Base-by-base conservation (phyloP, 2,329 filamentous ascomycete species). In the Stachybotrys elegans region DNA sequence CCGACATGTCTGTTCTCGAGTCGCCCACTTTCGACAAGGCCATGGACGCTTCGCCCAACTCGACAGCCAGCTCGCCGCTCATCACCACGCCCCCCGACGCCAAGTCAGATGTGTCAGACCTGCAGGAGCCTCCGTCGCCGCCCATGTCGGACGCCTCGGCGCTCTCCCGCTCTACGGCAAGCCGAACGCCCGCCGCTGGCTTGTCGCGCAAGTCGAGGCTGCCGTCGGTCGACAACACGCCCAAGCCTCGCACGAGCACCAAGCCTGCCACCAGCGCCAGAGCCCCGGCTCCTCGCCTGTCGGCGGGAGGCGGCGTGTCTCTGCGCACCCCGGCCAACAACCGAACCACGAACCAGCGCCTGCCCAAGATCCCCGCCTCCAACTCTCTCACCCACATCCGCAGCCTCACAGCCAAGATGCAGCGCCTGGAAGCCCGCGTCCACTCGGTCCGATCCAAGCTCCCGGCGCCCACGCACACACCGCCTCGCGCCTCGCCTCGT, bases 331-430 rank as follows among this genome's bases (percentile, higher is more conserved):
- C 66, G 2, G 58, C 59, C 22, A 61, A 73, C 42, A 59, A 65
- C 22, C 56, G 75, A 2, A 72, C 79, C 9, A 66, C 69, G 11
- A 58, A 68, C 19, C 68, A 71, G 16, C 67, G 77, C 54, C 9
- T 16, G n/a, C 31, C 31, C 31, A 73, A 69, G 48, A 54, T 81
- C 31, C 76, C 79, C 21, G 71, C 73, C 43, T 83, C 75, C 49
- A 81, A 72, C 50, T 97, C 93, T 2, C 79, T 98, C 40, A 86
- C 87, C 52, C 93, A 98, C 62, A 95, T 98, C 58, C 88, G 92
- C 51, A 86, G 85, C 22, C 82, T 98, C 51, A 95, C 94, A 46
- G 91, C 89, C 22, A 93, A 97, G 68, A 96, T 97, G 90, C 89
- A 96, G 66, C 88, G 89, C 53, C 83, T 98, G 48, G 93, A 97